Conservation (phyloP, 495 filamentous ascomycete species). For the Penicillium psychrofluorescens region DNA sequence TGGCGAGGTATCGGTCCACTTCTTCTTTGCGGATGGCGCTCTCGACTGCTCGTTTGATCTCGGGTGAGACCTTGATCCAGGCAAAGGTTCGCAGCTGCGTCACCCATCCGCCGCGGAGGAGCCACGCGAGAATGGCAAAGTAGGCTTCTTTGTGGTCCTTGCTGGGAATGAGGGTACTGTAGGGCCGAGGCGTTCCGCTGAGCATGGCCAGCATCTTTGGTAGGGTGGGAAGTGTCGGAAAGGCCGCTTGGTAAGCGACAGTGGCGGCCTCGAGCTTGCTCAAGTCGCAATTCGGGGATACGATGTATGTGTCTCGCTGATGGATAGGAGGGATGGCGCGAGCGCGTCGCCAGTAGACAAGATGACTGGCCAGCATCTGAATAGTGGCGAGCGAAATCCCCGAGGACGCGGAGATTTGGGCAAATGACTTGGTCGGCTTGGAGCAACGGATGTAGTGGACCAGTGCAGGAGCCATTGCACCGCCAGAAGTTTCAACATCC, state of each 20-base stretch:
- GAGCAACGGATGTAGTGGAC: constrained; percentile 76
- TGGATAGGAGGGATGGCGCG: constrained; percentile 89
- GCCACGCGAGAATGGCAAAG: constrained; percentile 84
- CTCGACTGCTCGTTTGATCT: constrained; percentile 44
- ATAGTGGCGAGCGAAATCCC: constrained; percentile 70
- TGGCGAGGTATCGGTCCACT: constrained; percentile 34
- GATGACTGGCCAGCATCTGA: constrained; percentile 77
- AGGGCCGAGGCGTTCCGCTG: constrained; percentile 68
- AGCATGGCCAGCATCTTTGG: constrained; percentile 78
- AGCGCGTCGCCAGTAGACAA: constrained; percentile 91
- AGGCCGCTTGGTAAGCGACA: constrained; percentile 62
- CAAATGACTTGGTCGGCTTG: constrained; percentile 78
- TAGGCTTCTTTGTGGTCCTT: constrained; percentile 83
- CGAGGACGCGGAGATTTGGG: constrained; percentile 67
- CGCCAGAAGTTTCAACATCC: constrained; percentile 71
- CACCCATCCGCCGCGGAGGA: constrained; percentile 87
- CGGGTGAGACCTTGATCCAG: constrained; percentile 56
- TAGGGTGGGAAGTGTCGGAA: constrained; percentile 73
- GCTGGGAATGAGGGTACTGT: constrained; percentile 73
- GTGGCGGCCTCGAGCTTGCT: constrained; percentile 63
- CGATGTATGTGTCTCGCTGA: constrained; percentile 83
- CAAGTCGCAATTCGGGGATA: constrained; percentile 85
- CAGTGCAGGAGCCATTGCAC: constrained; percentile 63
- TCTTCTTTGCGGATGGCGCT: constrained; percentile 35
- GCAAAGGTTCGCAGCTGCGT: constrained; percentile 85